Conservation (phyloP, 768 basidiomycete genomes). For the Chalciporus chontae region DNA sequence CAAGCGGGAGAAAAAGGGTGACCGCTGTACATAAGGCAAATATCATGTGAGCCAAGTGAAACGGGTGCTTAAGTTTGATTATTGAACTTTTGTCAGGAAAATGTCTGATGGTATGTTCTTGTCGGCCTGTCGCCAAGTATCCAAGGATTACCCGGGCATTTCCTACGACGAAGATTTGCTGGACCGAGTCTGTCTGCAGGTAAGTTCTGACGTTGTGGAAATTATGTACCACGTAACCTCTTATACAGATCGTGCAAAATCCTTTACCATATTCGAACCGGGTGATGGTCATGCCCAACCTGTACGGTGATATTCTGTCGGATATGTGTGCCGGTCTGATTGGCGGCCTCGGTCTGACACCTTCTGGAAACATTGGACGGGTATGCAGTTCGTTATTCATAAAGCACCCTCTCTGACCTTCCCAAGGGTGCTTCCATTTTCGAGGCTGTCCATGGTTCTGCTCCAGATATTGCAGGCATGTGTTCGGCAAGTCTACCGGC, state of each 20-base stretch:
- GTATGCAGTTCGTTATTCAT: constrained; percentile 41
- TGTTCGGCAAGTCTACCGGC: constrained; percentile 5
- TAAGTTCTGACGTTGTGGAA: constrained; percentile 29
- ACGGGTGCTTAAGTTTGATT: constrained; percentile 3
- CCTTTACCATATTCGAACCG: constrained; percentile 91
- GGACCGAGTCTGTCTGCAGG: constrained; percentile 93
- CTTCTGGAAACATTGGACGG: constrained; percentile 95
- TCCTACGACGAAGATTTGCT: constrained; percentile 95
- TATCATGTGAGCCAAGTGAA: constrained; percentile 72
- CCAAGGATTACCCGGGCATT: constrained; percentile 92
- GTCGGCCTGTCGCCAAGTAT: constrained; percentile 92
- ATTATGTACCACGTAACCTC: not conserved
- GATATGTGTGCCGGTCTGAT: constrained; percentile 99
- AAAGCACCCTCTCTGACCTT: constrained; percentile 15
- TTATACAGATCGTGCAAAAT: constrained; percentile 78
- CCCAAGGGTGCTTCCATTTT: constrained; percentile 94
- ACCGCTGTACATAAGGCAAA: constrained; percentile 99
- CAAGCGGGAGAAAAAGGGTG: constrained; percentile 83
- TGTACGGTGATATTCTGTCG: constrained; percentile 93
- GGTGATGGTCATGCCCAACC: constrained; percentile 99
- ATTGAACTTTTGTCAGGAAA: constrained; percentile 61
- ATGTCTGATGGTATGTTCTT: constrained; percentile 99
- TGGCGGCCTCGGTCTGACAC: constrained; percentile 94
- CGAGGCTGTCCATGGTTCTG: constrained; percentile 98
- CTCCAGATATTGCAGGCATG: constrained; percentile 95